Evolutionary conservation across 2,329 filamentous ascomycete genomes (phyloP), one percentile per base, ranked within the genome.

Genomic region (Coniochaeta prunicola): DNA sequence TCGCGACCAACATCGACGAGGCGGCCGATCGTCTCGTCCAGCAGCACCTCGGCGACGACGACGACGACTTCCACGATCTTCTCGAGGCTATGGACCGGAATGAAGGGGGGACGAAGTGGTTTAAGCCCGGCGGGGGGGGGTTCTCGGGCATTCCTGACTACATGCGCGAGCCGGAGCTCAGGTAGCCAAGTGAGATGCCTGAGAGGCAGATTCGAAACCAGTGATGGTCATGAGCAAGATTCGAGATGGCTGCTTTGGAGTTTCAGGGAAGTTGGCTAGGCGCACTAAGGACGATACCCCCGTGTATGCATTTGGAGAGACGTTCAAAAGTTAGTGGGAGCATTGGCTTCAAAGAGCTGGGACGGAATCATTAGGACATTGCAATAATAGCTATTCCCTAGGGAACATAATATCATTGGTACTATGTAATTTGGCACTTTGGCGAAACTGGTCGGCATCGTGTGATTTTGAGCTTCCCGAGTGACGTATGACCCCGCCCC

Each of bases 131-230:
- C 0, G 70, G 73, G n/a, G 61, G 62, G 12, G 63, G 64, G 31
- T 60, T 65, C 21, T 61, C 73, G 8, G 70, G 63, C 58, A 69
- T 74, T 36, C 69, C 73, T 1, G 72, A 73, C 56, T 75, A 75
- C 59, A 72, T 76, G 71, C 66, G 73, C 34, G 74, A 77, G 30
- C 71, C 73, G 1, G 74, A 76, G 59, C 75, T 78, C 45, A 74
- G 76, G 13, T 77, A 53, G 26, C 26, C n/a, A 45, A 9, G 19
- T 2, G n/a, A 45, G 40, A 24, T 12, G 40, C 9, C 33, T 38
- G 36, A n/a, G 15, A 38, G 36, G 33, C 17, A 24, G 54, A 55
- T 4, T 13, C 12, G 33, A 8, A 24, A 45, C 40, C 21, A 13
- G 50, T 17, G 10, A n/a, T 31, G 26, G 15, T 53, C 45, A 28